These are phyloP conservation scores for Gloeophyllum trabeum DNA, from an alignment of 768 basidiomycete species.

Conservation along the genomic window DNA sequence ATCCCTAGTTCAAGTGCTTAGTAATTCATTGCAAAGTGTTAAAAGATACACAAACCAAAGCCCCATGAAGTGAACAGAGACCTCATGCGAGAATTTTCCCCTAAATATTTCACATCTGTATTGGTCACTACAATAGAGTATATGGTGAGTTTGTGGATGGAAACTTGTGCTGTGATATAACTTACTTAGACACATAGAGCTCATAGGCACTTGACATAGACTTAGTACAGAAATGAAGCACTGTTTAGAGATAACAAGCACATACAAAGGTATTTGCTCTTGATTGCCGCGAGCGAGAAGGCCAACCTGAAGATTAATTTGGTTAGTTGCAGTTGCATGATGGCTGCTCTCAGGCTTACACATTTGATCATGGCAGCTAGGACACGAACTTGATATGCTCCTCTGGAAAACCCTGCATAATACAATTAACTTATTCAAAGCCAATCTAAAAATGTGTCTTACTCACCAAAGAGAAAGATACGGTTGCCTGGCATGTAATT, in stretches of 20 bases:
- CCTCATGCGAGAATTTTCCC: slow-evolving; percentile 23
- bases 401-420: slow-evolving; percentile 39
- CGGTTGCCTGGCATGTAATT: slow-evolving; percentile 24
- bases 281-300: slow-evolving; percentile 26
- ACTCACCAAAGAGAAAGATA: slow-evolving; percentile 29
- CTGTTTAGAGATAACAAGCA: not conserved
- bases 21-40: too few species aligned
- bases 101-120: slow-evolving; percentile 19
- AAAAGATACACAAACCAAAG: slow-evolving; percentile 21
- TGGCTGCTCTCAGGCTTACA: slow-evolving; percentile 11
- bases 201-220: slow-evolving; percentile 22
- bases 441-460: not conserved
- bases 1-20: slow-evolving; percentile 30
- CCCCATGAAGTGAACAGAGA: slow-evolving; percentile 32
- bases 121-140: slow-evolving; percentile 14
- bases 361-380: slow-evolving; percentile 31
- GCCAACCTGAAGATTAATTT: slow-evolving; percentile 24
- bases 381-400: slow-evolving; percentile 32
- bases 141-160: too few species aligned
- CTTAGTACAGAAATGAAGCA: slow-evolving; percentile 1
- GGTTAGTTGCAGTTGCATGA: not conserved
- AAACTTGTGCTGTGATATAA: too few species aligned
- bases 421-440: not conserved
- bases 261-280: slow-evolving; percentile 29
- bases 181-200: too few species aligned